Base-by-base conservation (phyloP, 192 early-diverging fungal species). In the Coemansia sp. region DNA sequence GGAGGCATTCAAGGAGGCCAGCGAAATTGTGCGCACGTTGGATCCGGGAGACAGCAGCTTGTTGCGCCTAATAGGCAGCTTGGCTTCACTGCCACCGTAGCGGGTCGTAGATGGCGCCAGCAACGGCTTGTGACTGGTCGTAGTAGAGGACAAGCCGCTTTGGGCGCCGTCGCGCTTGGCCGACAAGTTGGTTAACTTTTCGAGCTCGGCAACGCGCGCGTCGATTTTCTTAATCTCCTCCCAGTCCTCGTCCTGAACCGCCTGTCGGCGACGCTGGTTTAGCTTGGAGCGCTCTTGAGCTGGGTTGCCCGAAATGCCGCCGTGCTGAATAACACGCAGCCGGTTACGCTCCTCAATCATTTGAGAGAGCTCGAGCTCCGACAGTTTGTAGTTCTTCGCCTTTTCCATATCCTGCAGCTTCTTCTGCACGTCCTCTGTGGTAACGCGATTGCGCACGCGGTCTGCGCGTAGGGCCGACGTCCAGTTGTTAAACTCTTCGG, bases 311-410 rank as follows among this genome's bases (percentile, higher is more conserved):
- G 68, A 17, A 59, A 51, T 29, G 64, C 73, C 61, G 62, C 73
- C 55, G 3, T 63, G 50, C n/a, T 62, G 74, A 11, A 82, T 62
- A 17, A 63, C 68, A n/a, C 72, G 71, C 59, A 88, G 76, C 0
- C 72, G 72, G 44, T 85, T 80, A 51, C 90, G 89, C 58, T 82
- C 72, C 21, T 76, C 74, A 62, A 92, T 84, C 77, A 93, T 93
- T 12, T 77, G 69, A 21, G 80, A 85, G 21, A 91, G 86, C 42
- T 93, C 92, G 31, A 84, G 65, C 42, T 85, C 76, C 8, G 84
- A 86, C 8, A 93, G 75, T 23, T 87, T 80, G 76, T 93, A 90
- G 21, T 78, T 78, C 6, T 75, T 75, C 5, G 90, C 90, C 25
- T 44, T 50, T 7, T 89, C 84, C 12, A 93, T 48, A 51, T 86